Evolutionary conservation across 1,139 yeast species (phyloP).

Genomic region (Geotrichum phurueaensis): DNA sequence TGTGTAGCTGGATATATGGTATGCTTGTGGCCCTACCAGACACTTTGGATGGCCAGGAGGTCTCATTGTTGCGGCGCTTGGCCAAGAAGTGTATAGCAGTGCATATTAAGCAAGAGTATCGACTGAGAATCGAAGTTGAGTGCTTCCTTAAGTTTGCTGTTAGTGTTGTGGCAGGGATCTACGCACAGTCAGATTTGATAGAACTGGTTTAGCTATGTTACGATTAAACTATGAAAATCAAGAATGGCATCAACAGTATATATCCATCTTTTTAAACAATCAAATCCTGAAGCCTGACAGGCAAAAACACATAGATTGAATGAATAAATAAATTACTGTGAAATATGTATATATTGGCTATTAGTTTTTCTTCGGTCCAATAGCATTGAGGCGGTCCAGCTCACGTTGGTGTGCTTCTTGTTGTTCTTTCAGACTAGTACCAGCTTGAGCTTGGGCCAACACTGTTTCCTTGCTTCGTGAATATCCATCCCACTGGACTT

Average conservation of each 20-base stretch:
- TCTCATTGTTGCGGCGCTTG: constrained; percentile 38
- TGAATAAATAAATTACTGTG: background rate
- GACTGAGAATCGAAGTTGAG: background rate
- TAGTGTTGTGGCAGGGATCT: constrained; percentile 31
- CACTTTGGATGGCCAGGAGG: constrained; percentile 35
- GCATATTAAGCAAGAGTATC: constrained; percentile 9
- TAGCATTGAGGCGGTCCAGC: constrained; percentile 22
- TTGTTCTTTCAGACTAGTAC: constrained; percentile 24
- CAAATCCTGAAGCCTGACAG: background rate
- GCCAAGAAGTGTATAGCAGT: constrained; percentile 33
- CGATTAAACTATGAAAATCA: constrained; percentile 11
- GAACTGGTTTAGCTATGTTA: background rate
- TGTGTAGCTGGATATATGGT: constrained; percentile 38
- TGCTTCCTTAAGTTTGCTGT: constrained; percentile 30
- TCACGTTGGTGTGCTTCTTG: constrained; percentile 22
- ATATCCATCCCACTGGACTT: constrained; percentile 32
- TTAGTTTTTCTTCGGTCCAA: constrained; percentile 26
- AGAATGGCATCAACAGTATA: background rate
- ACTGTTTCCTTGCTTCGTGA: constrained; percentile 25
- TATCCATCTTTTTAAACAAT: background rate
- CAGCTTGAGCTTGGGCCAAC: constrained; percentile 25
- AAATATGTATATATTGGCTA: background rate
- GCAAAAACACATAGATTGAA: background rate
- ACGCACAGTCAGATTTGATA: constrained; percentile 36
- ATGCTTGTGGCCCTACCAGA: constrained; percentile 38